Conservation (phyloP, 148 eudicot genomes). For the Mesembryanthemum crystallinum region DNA sequence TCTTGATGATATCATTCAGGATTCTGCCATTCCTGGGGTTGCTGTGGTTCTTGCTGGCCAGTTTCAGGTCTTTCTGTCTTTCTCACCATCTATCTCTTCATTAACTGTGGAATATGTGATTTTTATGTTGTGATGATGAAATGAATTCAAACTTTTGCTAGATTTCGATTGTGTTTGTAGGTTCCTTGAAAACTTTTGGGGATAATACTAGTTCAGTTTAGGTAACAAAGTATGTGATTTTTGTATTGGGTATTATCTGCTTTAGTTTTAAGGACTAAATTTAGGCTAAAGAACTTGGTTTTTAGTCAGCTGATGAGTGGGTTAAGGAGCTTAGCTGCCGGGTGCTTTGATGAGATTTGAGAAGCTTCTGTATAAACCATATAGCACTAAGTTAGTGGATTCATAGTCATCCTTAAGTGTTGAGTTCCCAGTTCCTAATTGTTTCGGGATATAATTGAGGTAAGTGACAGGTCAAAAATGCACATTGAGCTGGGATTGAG, state of each 20-base stretch:
- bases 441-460: too few species aligned
- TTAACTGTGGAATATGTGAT: background rate
- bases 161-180: background rate
- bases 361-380: background rate
- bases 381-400: background rate
- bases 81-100: constrained; percentile 20
- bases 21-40: constrained; percentile 62
- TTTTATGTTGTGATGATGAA: constrained; percentile 5
- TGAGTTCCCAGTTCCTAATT: background rate
- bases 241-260: background rate
- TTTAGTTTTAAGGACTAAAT: background rate
- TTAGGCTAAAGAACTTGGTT: background rate
- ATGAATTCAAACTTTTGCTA: background rate
- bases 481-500: too few species aligned
- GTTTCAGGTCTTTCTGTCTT: constrained; percentile 61
- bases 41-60: constrained; percentile 97
- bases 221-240: background rate
- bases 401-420: background rate
- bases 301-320: background rate
- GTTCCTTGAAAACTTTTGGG: background rate
- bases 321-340: background rate
- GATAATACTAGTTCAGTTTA: background rate
- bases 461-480: too few species aligned
- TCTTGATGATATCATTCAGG: constrained; percentile 67
- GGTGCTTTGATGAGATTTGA: background rate